Evolutionary conservation across 106 monocot species (phyloP), one percentile per base, ranked within the genome.

Genomic region (Chionographis japonica): DNA sequence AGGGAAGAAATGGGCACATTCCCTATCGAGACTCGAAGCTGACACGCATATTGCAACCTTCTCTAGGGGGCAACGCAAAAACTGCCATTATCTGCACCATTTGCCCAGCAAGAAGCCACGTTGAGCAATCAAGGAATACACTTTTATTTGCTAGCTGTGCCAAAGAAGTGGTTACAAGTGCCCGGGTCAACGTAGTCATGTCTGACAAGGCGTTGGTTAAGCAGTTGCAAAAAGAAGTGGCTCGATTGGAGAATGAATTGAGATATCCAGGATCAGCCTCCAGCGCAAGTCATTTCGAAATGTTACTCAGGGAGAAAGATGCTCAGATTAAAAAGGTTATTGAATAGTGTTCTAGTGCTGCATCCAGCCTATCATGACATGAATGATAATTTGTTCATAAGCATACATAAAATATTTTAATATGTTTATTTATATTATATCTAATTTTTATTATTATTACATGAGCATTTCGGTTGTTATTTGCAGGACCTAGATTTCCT

Each of bases 1-100:
- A 93, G 65, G 93, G 90, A 77, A 90, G 83, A 78, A 79, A 79
- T 56, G 90, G 85, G 20, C 98, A 99, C 43, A 80, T 99, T 14
- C 93, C 98, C n/a, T 99, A 93, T 42, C 62, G 98, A 81, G 98
- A 99, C 65, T 99, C 98, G 54, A 99, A 99, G 70, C 70, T 99
- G 20, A 99, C 98, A 37, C 87, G 98, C 40, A 99, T 99, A 76
- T 67, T 99, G 16, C 98, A 99, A 61, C 81, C 82, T 41, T 90
- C 85, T 8, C 72, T 99, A 56, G 98, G 98, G 62, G 93, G 93
- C 62, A 99, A 99, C 74, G 98, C 98, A 43, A 80, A 90, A 65
- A 99, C 98, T 38, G 90, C 98, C 3, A 93, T 99, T 65, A 90
- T 99, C 66, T 99, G 98, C 75, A 99, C 98, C 17, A 83, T 99